These are phyloP conservation scores for Ogataea methanolica DNA, from an alignment of 805 yeast genomes.

Conservation along the genomic window DNA sequence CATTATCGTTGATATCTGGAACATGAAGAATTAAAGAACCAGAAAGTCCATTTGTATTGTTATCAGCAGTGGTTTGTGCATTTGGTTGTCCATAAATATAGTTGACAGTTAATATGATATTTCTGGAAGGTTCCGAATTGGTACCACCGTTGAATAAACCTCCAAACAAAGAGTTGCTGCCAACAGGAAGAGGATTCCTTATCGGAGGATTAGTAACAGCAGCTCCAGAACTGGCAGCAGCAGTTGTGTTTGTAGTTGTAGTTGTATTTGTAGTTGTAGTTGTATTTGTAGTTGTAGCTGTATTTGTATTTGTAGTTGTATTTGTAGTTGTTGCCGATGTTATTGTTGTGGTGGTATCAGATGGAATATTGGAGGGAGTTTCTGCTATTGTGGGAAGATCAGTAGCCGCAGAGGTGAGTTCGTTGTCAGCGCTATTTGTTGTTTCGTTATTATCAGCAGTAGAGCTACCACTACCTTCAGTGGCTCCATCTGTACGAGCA, in stretches of 20 bases:
- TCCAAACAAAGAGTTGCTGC: neutral
- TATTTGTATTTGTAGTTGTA: neutral
- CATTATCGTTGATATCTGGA: slow-evolving; percentile 58
- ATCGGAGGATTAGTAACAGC: slow-evolving; percentile 4
- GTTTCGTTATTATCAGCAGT: slow-evolving; percentile 6
- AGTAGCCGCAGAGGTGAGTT: slow-evolving; percentile 2
- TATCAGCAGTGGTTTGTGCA: slow-evolving; percentile 10
- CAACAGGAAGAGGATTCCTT: neutral
- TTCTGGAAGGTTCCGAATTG: slow-evolving; percentile 27
- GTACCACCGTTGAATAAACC: neutral
- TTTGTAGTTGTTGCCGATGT: neutral
- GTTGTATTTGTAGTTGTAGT: neutral
- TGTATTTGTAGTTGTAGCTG: too few relatives aligned
- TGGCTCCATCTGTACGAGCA: neutral
- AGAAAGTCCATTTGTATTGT: slow-evolving; percentile 21
- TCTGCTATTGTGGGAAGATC: neutral
- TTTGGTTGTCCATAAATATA: slow-evolving; percentile 30
- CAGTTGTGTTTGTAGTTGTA: neutral
- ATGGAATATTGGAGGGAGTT: slow-evolving; percentile 19
- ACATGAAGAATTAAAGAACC: slow-evolving; percentile 62
- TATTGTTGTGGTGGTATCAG: neutral
- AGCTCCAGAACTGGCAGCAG: slow-evolving; percentile 20
- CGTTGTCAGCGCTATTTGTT: slow-evolving; percentile 22
- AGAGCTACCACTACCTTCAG: neutral
- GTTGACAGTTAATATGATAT: slow-evolving; percentile 37